These are phyloP conservation scores for Penicillium sp. DNA, from an alignment of 2,329 filamentous ascomycete genomes.

Conservation along the genomic window DNA sequence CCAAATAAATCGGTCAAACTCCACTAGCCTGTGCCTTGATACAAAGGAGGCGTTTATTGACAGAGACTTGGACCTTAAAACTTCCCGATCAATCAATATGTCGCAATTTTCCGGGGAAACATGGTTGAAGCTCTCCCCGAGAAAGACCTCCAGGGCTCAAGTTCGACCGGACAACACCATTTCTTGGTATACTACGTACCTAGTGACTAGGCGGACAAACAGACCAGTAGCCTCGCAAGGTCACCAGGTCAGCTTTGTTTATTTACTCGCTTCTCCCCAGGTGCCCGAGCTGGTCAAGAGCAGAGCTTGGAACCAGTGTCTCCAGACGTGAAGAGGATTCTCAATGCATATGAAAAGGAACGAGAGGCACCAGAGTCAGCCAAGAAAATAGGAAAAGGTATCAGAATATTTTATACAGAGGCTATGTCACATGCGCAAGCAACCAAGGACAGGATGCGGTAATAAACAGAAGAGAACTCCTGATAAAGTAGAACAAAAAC, in stretches of 20 bases:
- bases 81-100: neutral
- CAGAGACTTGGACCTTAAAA: neutral
- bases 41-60: neutral
- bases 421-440: constrained; percentile 29
- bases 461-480: constrained; percentile 22
- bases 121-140: neutral
- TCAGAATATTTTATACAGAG: constrained; percentile 29
- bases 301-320: neutral
- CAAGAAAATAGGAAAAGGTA: constrained; percentile 13
- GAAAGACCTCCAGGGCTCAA: too few relatives aligned
- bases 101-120: neutral
- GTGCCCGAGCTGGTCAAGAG: too few relatives aligned
- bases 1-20: neutral
- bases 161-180: too few relatives aligned
- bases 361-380: neutral
- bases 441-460: constrained; percentile 22
- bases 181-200: too few relatives aligned
- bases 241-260: too few relatives aligned
- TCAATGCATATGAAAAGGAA: neutral
- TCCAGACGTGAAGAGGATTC: neutral
- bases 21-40: neutral
- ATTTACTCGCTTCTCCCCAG: too few relatives aligned
- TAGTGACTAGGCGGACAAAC: too few relatives aligned
- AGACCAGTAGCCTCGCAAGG: too few relatives aligned
- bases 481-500: constrained; percentile 11